phyloP scores from a whole-genome alignment of 495 filamentous ascomycete species.

The Paragyromitra xinjiangensis region DNA sequence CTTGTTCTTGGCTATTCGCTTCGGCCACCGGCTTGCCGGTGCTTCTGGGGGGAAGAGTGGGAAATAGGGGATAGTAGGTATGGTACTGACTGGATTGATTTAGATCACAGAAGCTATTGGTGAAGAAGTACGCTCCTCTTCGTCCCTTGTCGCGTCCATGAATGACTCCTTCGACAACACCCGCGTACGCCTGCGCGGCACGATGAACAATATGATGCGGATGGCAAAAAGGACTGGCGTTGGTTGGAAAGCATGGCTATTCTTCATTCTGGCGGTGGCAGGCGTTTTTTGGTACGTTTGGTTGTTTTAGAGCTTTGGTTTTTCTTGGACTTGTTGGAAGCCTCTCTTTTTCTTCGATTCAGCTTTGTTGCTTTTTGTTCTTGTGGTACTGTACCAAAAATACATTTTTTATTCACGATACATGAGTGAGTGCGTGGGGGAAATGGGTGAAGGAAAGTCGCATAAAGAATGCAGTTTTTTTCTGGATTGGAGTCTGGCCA shows the following conservation, averaged over 20 bases:
- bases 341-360: constrained; percentile 1
- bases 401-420: constrained; percentile 8
- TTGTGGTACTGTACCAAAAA: constrained; percentile 19
- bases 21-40: not conserved
- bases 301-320: constrained; percentile 67
- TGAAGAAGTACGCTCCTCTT: constrained; percentile 88
- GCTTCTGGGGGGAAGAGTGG: constrained; percentile 21
- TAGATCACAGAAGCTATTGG: constrained; percentile 93
- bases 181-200: constrained; percentile 77
- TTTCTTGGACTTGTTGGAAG: constrained; percentile 27
- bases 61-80: constrained; percentile 37
- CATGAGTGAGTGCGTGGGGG: not conserved
- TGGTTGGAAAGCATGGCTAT: constrained; percentile 91
- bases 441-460: not conserved
- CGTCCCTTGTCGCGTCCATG: constrained; percentile 84
- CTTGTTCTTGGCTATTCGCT: not conserved
- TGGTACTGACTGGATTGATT: constrained; percentile 16
- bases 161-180: constrained; percentile 92
- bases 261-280: constrained; percentile 82
- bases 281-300: constrained; percentile 90
- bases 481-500: constrained; percentile 10
- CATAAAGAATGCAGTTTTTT: constrained; percentile 37
- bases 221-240: constrained; percentile 95
- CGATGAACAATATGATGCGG: constrained; percentile 95
- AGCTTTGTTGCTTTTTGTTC: constrained; percentile 18